Evolutionary conservation across 371 early-diverging fungal genomes (phyloP).

Genomic region (Mortierella sp.): DNA sequence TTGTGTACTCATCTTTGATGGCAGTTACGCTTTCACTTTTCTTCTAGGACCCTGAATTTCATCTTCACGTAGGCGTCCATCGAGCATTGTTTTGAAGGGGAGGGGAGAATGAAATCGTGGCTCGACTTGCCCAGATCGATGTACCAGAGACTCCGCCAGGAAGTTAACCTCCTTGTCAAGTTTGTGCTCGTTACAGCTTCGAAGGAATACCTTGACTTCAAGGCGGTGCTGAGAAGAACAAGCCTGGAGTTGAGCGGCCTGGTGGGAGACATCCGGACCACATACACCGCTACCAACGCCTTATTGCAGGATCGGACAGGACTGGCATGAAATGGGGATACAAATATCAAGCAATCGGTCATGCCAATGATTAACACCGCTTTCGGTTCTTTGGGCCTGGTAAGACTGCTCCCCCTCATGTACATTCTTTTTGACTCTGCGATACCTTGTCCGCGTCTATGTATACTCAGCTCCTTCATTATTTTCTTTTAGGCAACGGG

Average conservation of each 20-base stretch:
- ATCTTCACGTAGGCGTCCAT: constrained; percentile 26
- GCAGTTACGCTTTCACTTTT: constrained; percentile 8
- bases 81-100: constrained; percentile 17
- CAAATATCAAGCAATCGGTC: constrained; percentile 24
- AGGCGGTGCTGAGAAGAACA: constrained; percentile 26
- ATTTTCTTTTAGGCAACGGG: constrained; percentile 16
- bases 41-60: constrained; percentile 22
- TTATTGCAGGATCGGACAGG: constrained; percentile 21
- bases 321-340: constrained; percentile 14
- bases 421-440: constrained; percentile 1
- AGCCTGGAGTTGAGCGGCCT: constrained; percentile 22
- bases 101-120: constrained; percentile 16
- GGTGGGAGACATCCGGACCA: constrained; percentile 18
- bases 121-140: constrained; percentile 17
- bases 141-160: constrained; percentile 22
- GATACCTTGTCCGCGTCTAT: constrained; percentile 7
- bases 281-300: constrained; percentile 27
- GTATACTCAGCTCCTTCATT: constrained; percentile 3
- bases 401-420: constrained; percentile 1
- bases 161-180: constrained; percentile 21
- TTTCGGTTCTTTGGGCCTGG: constrained; percentile 24
- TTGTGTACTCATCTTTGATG: too few relatives aligned
- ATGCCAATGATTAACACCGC: constrained; percentile 31
- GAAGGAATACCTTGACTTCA: constrained; percentile 24
- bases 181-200: constrained; percentile 21